These are phyloP conservation scores for Globisporangium carolinianum DNA, from an alignment of 352 stramenopile genomes.

Conservation along the genomic window DNA sequence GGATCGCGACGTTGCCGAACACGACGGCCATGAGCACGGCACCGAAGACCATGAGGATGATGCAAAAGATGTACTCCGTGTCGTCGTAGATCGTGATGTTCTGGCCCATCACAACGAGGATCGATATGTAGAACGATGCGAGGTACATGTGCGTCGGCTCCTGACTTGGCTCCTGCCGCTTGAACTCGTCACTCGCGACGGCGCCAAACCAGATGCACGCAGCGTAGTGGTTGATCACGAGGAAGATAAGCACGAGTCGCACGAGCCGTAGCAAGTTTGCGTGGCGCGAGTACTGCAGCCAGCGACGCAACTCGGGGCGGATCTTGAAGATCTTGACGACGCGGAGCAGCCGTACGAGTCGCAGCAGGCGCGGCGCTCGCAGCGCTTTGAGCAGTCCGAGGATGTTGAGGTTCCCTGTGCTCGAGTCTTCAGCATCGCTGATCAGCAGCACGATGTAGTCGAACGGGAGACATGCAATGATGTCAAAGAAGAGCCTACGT, in stretches of 20 bases:
- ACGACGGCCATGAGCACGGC: slow-evolving; percentile 80
- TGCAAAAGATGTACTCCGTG: slow-evolving; percentile 66
- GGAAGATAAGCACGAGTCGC: slow-evolving; percentile 54
- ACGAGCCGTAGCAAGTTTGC: slow-evolving; percentile 67
- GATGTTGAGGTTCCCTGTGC: slow-evolving; percentile 42
- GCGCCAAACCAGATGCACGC: slow-evolving; percentile 73
- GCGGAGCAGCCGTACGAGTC: slow-evolving; percentile 55
- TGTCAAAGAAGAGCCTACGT: slow-evolving; percentile 65
- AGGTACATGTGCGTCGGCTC: slow-evolving; percentile 43
- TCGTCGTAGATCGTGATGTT: slow-evolving; percentile 67
- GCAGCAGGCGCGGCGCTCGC: slow-evolving; percentile 56
- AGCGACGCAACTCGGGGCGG: slow-evolving; percentile 61
- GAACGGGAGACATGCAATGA: slow-evolving; percentile 71
- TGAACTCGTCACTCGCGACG: slow-evolving; percentile 48
- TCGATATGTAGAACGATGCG: slow-evolving; percentile 51
- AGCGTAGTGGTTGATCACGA: slow-evolving; percentile 74
- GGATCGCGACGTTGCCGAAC: slow-evolving; percentile 81
- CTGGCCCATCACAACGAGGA: slow-evolving; percentile 78
- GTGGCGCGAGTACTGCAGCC: slow-evolving; percentile 76
- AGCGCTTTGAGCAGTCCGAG: slow-evolving; percentile 65
- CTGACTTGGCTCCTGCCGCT: slow-evolving; percentile 23
- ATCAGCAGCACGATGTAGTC: slow-evolving; percentile 52
- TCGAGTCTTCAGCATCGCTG: slow-evolving; percentile 28
- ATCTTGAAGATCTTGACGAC: slow-evolving; percentile 74
- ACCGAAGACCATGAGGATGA: slow-evolving; percentile 61